Base-by-base conservation (phyloP, 2,329 filamentous ascomycete genomes). In the Didymella segeticola region DNA sequence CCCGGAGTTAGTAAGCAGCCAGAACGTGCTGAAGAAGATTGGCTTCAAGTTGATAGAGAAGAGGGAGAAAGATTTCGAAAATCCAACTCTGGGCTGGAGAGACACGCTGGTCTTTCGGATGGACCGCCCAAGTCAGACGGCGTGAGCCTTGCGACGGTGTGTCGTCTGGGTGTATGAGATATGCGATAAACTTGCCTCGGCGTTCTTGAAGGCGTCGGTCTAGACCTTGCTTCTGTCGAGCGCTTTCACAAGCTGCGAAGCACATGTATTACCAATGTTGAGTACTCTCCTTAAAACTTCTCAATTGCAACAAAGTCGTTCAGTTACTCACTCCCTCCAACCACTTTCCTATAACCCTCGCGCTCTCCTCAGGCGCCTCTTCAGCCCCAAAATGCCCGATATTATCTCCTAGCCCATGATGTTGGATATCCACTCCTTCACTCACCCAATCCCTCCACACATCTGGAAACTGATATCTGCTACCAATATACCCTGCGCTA, bases 341-440 rank as follows among this genome's bases (percentile, higher is more conserved):
- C 66, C 72, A 49, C 5, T 73, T 71, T 8, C 54, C 45, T 5
- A 83, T 70, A 17, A 75, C 71, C 45, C 68, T 69, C 25, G 80
- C 69, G 20, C 83, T 71, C 2, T 78, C 77, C 10, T 78, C 76
- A 0, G 83, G 82, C 22, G 70, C 72, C 53, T 85, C 78, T 58
- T 86, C 83, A 1, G 81, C 79, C 14, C 84, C 77, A 63, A 83
- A 86, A 68, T 86, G 83, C 0, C 83, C 83, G 26, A 79, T 78
- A 5, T 82, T 77, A 27, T 82, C 70, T 5, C 65, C 71, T 36
- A 68, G 75, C 20, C 81, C 76, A 57, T 80, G 82, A 61, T 82
- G 79, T 0, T 81, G 78, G 14, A 79, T 77, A 15, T 80, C 74
- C 7, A 84, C 74, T 2, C 64, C 71, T 27, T 77, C 68, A 17